Base-by-base conservation (phyloP, 768 basidiomycete genomes). In the Lentinula detonsa region DNA sequence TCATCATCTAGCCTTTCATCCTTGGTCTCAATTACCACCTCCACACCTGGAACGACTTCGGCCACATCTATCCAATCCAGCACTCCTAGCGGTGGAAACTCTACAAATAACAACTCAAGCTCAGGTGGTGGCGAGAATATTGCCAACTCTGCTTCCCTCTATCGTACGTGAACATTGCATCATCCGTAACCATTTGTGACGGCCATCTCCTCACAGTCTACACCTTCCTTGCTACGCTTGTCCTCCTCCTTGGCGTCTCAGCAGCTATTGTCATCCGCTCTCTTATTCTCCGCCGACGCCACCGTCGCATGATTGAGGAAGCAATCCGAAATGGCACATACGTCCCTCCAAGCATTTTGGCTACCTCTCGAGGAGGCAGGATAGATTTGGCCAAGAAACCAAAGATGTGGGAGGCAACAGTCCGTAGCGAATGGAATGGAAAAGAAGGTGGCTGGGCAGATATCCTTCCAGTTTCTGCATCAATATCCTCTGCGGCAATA, bases 311-410 rank as follows among this genome's bases (percentile, higher is more conserved):
- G 66, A 74, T 87, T 35, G 85, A 82, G 57, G 85, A 87, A 62
- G 86, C 85, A 16, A 87, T 87, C 63, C 75, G 80, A 23, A 83
- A 85, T 61, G 86, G 86, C 8, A 85, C 85, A 6, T 87, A 83
- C 80, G 62, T 81, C 9, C 79, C 75, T 0, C 72, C 70, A 2
- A 56, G 39, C 28, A 39, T 56, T 3, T 18, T 56, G 15, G 61
- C 60, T 10, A 55, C 54, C 21, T 37, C 65, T 65, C 56, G 69
- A 16, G 56, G 65, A n/a, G 57, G 65, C 34, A 66, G 69, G 28
- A 72, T 78, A 35, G 79, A 82, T 65, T 64, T 79, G 18, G 73
- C 72, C 28, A 75, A 76, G 65, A 81, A 80, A 62, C 84, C 84
- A 10, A 65, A 65, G 45, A 67, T 85, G 68, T 83, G 76, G 74